Percentiles rank a stretch among this genome's conserved stretches.
These are phyloP conservation scores for Yarrowia yakushimensis DNA, from an alignment of 805 yeast species.

Conservation along the genomic window DNA sequence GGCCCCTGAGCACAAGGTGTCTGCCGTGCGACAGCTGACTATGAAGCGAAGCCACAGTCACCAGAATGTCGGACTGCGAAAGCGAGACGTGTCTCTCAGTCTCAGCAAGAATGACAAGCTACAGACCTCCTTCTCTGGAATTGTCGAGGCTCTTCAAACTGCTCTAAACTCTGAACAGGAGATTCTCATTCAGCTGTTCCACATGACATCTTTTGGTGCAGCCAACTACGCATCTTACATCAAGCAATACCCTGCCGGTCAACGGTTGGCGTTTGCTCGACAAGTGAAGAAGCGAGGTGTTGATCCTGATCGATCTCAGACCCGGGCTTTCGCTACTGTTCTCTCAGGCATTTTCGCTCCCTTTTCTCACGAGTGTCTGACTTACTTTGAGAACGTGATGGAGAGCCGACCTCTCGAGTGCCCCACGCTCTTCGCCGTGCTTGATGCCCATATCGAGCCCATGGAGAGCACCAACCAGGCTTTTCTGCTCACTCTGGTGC, in stretches of 20 bases:
- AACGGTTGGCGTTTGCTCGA: slow-evolving; percentile 32
- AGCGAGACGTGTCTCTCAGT: slow-evolving; percentile 8
- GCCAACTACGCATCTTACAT: slow-evolving; percentile 46
- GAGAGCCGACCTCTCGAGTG: slow-evolving; percentile 42
- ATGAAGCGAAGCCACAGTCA: slow-evolving; percentile 17
- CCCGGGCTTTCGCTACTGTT: slow-evolving; percentile 46
- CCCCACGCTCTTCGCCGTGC: slow-evolving; percentile 44
- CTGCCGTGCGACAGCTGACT: slow-evolving; percentile 14
- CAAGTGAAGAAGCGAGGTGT: slow-evolving; percentile 38
- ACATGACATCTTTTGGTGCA: slow-evolving; percentile 41
- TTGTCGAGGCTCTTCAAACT: slow-evolving; percentile 20
- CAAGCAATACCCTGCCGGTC: slow-evolving; percentile 32
- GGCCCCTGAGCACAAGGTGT: neutral
- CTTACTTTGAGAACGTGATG: slow-evolving; percentile 39
- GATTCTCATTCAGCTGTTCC: slow-evolving; percentile 47
- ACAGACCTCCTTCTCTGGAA: slow-evolving; percentile 19
- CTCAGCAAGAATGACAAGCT: slow-evolving; percentile 16
- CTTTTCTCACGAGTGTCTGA: slow-evolving; percentile 35
- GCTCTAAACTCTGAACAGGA: slow-evolving; percentile 43
- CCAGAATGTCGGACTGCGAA: slow-evolving; percentile 4
- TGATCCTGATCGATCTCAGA: slow-evolving; percentile 47
- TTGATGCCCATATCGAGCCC: slow-evolving; percentile 42
- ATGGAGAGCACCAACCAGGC: slow-evolving; percentile 56
- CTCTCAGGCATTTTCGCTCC: slow-evolving; percentile 48
- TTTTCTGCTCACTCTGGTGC: slow-evolving; percentile 50